Percentiles rank a stretch among this genome's conserved stretches.
phyloP scores from a whole-genome alignment of 768 basidiomycete species.

The Suillus brevipes region DNA sequence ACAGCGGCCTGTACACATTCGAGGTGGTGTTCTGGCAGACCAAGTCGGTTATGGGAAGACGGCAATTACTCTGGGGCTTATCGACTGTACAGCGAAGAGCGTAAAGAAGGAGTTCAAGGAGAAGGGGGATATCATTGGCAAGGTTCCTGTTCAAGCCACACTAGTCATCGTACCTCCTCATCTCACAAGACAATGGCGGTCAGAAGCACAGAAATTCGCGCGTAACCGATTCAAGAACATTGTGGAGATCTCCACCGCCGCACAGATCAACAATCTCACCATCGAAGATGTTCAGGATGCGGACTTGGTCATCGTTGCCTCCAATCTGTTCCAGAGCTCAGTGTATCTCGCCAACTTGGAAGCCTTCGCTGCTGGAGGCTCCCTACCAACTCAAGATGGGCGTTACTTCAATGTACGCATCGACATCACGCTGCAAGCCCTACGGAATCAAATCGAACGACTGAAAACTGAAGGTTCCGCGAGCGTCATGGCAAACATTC shows the following conservation, averaged over 20 bases:
- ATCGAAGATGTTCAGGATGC: constrained; percentile 77
- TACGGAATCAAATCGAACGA: constrained; percentile 67
- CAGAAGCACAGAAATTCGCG: constrained; percentile 82
- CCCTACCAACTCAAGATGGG: constrained; percentile 75
- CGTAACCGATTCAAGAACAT: constrained; percentile 46
- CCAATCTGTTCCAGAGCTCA: constrained; percentile 78
- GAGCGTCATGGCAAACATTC: constrained; percentile 64
- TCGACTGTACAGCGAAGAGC: constrained; percentile 65
- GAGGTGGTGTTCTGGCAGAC: constrained; percentile 92
- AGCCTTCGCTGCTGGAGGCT: constrained; percentile 63
- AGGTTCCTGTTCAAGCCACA: constrained; percentile 78
- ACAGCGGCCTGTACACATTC: constrained; percentile 67
- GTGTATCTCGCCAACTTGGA: constrained; percentile 79
- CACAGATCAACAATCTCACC: constrained; percentile 69
- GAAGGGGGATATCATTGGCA: constrained; percentile 49
- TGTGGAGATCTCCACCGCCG: constrained; percentile 64
- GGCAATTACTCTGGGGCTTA: constrained; percentile 87
- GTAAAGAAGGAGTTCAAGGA: constrained; percentile 60
- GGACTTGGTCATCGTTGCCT: constrained; percentile 84
- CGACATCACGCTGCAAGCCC: constrained; percentile 54
- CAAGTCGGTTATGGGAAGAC: constrained; percentile 98
- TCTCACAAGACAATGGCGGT: constrained; percentile 85
- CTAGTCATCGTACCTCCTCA: constrained; percentile 89
- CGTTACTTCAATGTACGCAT: constrained; percentile 89
- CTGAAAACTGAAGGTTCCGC: constrained; percentile 64